These are phyloP conservation scores for Talaromyces sp. DNA, from an alignment of 2,329 filamentous ascomycete species.

Conservation along the genomic window DNA sequence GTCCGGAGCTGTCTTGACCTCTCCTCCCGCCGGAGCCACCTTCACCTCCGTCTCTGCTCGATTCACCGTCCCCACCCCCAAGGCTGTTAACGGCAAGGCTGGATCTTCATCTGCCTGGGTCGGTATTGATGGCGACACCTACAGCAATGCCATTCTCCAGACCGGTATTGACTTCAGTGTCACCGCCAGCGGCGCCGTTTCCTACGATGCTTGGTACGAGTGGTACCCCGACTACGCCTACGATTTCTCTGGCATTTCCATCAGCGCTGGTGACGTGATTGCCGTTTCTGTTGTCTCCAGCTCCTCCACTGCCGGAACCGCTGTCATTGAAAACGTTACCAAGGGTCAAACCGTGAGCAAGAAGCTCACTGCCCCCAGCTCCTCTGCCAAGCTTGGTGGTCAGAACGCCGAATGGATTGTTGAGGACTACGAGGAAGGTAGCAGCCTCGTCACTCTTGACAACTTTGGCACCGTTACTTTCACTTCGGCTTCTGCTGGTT, in stretches of 20 bases:
- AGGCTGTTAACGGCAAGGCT: constrained; percentile 35
- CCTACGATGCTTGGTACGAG: constrained; percentile 59
- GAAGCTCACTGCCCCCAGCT: constrained; percentile 44
- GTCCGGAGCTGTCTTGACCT: constrained; percentile 56
- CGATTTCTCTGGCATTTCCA: constrained; percentile 48
- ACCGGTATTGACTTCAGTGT: constrained; percentile 57
- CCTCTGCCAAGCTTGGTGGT: constrained; percentile 44
- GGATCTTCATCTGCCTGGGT: constrained; percentile 54
- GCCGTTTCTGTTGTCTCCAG: constrained; percentile 39
- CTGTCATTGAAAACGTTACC: constrained; percentile 51
- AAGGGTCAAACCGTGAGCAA: constrained; percentile 55
- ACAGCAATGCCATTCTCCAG: constrained; percentile 53
- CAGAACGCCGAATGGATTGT: constrained; percentile 64
- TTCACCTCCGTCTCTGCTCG: constrained; percentile 46
- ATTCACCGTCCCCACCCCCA: constrained; percentile 53
- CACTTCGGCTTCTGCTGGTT: constrained; percentile 30
- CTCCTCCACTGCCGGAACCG: constrained; percentile 45
- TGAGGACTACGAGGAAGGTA: constrained; percentile 49
- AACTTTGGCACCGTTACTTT: constrained; percentile 49
- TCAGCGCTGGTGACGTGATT: constrained; percentile 48
- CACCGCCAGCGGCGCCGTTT: constrained; percentile 35
- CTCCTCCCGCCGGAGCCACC: constrained; percentile 40
- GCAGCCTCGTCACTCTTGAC: constrained; percentile 43
- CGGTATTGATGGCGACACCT: constrained; percentile 60
- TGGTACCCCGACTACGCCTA: constrained; percentile 59